Base-by-base conservation (phyloP, 805 yeast species). In the Myxozyma neotropica region DNA sequence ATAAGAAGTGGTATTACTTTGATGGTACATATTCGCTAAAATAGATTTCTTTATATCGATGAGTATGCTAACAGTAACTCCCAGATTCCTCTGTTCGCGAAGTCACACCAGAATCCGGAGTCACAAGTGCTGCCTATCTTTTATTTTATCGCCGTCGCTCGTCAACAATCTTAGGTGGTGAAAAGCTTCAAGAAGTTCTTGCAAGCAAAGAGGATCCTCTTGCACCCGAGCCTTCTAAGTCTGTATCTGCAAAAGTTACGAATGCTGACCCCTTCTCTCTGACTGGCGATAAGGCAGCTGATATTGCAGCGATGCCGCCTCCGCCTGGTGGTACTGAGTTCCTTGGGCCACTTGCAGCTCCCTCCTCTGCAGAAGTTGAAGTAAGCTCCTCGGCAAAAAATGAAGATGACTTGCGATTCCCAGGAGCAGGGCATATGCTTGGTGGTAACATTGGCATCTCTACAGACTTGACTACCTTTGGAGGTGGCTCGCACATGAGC, bases 1-100 rank as follows among this genome's bases (percentile, higher is more conserved):
- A 89, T 69, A 76, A 76, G 21, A 78, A 83, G 58, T 94, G 98
- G 98, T 90, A 91, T 71, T 88, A 91, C 71, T 93, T 81, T 72
- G 92, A 93, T 71, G 99, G 63, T 64, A 49, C n/a, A 59, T 24
- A 33, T 40, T 13, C 2, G 3, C 10, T 8, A 10, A n/a, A n/a
- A n/a, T n/a, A n/a, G n/a, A n/a, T n/a, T 6, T 13, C 23, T 19
- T 29, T 29, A 29, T 29, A 29, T 10, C 10, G 33, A 29, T 29
- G 10, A 13, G 3, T 15, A 33, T 3, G 33, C 43, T 58, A 50
- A 58, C 29, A 19, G 13, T 35, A 27, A 26, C 19, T 24, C 21
- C 17, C 26, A 62, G 67, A 93, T 71, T 84, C 96, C 1, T 74
- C 87, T 33, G 97, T 91, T 0, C 73, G 83, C 0, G 77, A 77